Evolutionary conservation across 2,329 filamentous ascomycete species (phyloP), one percentile per base, ranked within the genome.

Genomic region (Fonsecaea monophora): DNA sequence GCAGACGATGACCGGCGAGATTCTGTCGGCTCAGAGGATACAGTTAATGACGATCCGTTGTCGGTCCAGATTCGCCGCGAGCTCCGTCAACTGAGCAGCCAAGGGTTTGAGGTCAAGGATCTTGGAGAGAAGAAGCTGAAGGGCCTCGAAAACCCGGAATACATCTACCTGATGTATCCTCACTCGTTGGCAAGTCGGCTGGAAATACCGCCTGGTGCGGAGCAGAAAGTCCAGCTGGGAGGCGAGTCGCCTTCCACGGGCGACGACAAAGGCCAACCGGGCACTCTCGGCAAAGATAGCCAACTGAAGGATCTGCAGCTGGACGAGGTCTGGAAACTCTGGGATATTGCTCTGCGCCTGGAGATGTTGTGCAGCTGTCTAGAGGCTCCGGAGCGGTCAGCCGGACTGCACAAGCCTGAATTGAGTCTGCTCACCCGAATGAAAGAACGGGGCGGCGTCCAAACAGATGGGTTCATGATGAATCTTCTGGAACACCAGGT

Each of bases 71-170:
- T 98, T 73, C 90, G 92, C 65, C 92, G 91, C 62, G 95, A 99
- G 78, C 83, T 99, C 21, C 88, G 92, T 58, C 91, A 92, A 34
- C 85, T 99, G 32, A 95, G 90, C 73, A 93, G 89, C 56, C 92
- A 96, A 79, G 95, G 95, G 7, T 99, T 98, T 75, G 92, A 97
- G 77, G 93, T 98, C 75, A 97, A 97, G 79, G 94, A 97, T 74
- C 90, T 97, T 77, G 95, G 95, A 57, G 94, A 98, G 79, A 90
- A 90, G 72, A 97, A 97, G 76, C 85, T 99, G 64, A 99, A 99
- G 80, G 95, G 95, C 35, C 88, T 99, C 12, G 95, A 99, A 79
- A 99, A 99, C 76, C 94, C 95, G 0, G 95, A 99, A 78, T 90
- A 93, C 68, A 90, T 99, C 72, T 98, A 97, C 80, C 89, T 96